phyloP scores from a whole-genome alignment of 2,329 filamentous ascomycete genomes.

The Metarhizium rileyi region DNA sequence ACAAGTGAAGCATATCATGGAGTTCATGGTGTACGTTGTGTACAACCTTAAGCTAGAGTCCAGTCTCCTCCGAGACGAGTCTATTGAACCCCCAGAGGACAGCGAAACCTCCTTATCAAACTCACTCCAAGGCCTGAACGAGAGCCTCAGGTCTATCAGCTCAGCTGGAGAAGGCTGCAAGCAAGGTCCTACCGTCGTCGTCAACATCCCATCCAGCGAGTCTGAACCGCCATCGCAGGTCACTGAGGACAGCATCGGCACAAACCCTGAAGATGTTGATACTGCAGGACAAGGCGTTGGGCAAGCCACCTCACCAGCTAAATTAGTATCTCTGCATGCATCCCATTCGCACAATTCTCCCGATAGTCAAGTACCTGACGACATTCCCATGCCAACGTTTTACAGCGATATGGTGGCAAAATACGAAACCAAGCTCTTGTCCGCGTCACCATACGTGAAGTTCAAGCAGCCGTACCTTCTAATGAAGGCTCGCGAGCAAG shows the following conservation, averaged over 20 bases:
- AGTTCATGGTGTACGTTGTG: constrained; percentile 98
- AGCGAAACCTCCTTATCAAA: constrained; percentile 34
- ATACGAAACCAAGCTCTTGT: constrained; percentile 85
- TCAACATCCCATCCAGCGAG: constrained; percentile 27
- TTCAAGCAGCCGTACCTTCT: constrained; percentile 90
- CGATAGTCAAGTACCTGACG: constrained; percentile 57
- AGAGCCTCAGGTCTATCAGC: constrained; percentile 27
- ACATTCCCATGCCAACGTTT: constrained; percentile 78
- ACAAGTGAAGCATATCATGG: constrained; percentile 84
- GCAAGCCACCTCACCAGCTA: constrained; percentile 16
- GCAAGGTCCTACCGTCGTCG: constrained; percentile 20
- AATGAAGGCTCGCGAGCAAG: constrained; percentile 85
- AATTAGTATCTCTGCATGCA: constrained; percentile 30
- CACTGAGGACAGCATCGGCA: constrained; percentile 19
- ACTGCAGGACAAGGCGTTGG: constrained; percentile 15
- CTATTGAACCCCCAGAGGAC: constrained; percentile 67
- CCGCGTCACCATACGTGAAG: constrained; percentile 90
- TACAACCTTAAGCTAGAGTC: constrained; percentile 97
- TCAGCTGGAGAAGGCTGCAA: constrained; percentile 20
- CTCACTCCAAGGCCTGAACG: constrained; percentile 29
- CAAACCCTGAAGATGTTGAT: constrained; percentile 20
- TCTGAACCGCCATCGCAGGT: constrained; percentile 26
- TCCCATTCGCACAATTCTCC: constrained; percentile 33
- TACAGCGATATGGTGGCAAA: constrained; percentile 94
- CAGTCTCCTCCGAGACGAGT: constrained; percentile 86